These are phyloP conservation scores for Ophiostoma quercus DNA, from an alignment of 2,329 filamentous ascomycete genomes.

Conservation along the genomic window DNA sequence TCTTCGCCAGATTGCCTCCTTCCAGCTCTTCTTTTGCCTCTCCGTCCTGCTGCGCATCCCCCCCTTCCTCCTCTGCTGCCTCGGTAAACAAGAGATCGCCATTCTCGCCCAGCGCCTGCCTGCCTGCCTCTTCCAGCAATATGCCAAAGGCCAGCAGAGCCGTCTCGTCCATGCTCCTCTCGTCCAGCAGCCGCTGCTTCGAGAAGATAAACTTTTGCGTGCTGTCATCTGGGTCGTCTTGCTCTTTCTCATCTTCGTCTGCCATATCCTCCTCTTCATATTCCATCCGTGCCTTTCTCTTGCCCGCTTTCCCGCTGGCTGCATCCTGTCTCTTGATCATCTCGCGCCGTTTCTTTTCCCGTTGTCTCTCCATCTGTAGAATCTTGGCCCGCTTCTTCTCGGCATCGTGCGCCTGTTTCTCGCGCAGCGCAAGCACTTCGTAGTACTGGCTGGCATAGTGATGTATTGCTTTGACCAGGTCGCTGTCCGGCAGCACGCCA, in stretches of 20 bases:
- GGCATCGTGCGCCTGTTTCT: too few relatives aligned
- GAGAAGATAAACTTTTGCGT: background rate
- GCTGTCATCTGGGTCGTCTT: background rate
- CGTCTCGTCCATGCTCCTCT: constrained; percentile 69
- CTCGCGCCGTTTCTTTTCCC: background rate
- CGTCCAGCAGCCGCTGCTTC: constrained; percentile 38
- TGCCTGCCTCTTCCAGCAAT: constrained; percentile 64
- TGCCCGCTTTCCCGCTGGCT: background rate
- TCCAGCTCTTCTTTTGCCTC: constrained; percentile 20
- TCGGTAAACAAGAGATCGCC: constrained; percentile 71
- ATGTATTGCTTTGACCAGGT: constrained; percentile 65
- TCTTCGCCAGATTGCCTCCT: constrained; percentile 21
- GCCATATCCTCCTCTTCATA: background rate
- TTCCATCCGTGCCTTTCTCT: background rate
- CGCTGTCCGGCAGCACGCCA: constrained; percentile 56
- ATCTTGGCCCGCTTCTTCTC: background rate
- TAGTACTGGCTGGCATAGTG: constrained; percentile 65
- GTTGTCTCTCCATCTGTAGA: constrained; percentile 9
- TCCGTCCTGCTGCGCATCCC: background rate
- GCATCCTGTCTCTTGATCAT: background rate
- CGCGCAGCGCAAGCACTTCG: constrained; percentile 34
- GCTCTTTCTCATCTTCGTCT: background rate
- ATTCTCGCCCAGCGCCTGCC: constrained; percentile 54
- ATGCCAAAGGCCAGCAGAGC: constrained; percentile 71
- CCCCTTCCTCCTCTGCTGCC: constrained; percentile 35